These are phyloP conservation scores for Penicillium sp. DNA, from an alignment of 2,329 filamentous ascomycete genomes.

Conservation along the genomic window DNA sequence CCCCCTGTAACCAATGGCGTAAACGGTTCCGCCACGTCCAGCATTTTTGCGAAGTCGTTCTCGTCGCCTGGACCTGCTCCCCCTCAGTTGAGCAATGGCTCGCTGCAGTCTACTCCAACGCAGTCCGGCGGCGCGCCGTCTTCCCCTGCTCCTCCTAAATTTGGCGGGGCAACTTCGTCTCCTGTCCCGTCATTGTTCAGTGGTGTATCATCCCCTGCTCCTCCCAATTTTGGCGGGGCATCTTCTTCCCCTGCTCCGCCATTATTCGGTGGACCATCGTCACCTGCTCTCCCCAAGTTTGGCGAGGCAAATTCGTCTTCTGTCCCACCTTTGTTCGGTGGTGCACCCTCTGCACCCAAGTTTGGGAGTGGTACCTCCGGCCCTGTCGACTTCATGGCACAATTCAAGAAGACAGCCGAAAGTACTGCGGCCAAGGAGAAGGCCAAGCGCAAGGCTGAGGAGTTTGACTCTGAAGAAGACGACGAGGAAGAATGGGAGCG, in stretches of 20 bases:
- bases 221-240: not conserved
- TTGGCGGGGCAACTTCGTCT: not conserved
- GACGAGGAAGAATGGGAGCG: constrained; percentile 52
- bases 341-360: constrained; percentile 26
- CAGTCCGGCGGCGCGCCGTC: not conserved
- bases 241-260: not conserved
- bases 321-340: not conserved
- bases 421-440: constrained; percentile 45
- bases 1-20: not conserved
- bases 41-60: constrained; percentile 22
- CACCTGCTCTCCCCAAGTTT: constrained; percentile 20
- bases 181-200: not conserved
- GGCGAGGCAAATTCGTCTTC: constrained; percentile 17
- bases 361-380: constrained; percentile 24
- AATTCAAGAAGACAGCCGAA: constrained; percentile 43
- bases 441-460: constrained; percentile 51
- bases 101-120: not conserved
- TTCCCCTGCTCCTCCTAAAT: not conserved
- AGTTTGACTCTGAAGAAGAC: constrained; percentile 55
- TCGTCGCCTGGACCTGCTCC: constrained; percentile 5
- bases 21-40: constrained; percentile 14
- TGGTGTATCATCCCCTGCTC: not conserved
- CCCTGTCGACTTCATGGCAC: constrained; percentile 41
- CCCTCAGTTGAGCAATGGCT: not conserved
- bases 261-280: constrained; percentile 23